Base-by-base conservation (phyloP, 768 basidiomycete species). In the Calocybe cyanea region DNA sequence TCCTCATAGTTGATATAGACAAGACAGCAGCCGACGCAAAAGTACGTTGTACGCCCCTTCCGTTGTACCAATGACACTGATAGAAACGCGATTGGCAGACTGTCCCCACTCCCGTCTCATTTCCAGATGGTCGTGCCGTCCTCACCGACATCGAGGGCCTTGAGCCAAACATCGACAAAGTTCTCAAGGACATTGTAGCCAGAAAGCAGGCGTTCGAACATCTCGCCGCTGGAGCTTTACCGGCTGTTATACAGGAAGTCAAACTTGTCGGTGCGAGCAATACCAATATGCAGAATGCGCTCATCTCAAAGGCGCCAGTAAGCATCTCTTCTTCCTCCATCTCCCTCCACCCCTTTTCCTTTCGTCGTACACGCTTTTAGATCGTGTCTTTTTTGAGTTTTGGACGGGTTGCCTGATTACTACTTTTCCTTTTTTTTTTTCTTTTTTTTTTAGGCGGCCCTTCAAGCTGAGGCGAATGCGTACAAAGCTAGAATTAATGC, bases 161-260 rank as follows among this genome's bases (percentile, higher is more conserved):
- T 32, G 54, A 56, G 33, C 61, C 63, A 6, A 58, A 46, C 31
- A 66, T 69, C 37, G 23, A 56, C 2, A 39, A 59, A 43, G 57
- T 62, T 1, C 50, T 67, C 21, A 41, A 21, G 3, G 43, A 17
- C 4, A 59, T 69, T 39, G 52, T 61, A 3, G 36, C 42, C n/a
- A 61, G 65, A 46, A 53, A 63, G 45, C 43, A 60, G 15, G 58
- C 52, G 3, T 63, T 36, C 39, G 62, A 54, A 20, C 54, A 64
- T 21, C 65, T 65, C 33, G 40, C 67, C 17, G 40, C 64, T 32
- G 52, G 61, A 10, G 60, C 61, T 23, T n/a, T n/a, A n/a, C n/a
- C n/a, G n/a, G 49, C 68, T 15, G 57, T 69, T 41, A 54, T 53
- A 9, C 45, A 53, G 37, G 68, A 69, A 46, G 56, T 69, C 3